Evolutionary conservation across 495 filamentous ascomycete genomes (phyloP).

Genomic region (Aspergillus nidulans): DNA sequence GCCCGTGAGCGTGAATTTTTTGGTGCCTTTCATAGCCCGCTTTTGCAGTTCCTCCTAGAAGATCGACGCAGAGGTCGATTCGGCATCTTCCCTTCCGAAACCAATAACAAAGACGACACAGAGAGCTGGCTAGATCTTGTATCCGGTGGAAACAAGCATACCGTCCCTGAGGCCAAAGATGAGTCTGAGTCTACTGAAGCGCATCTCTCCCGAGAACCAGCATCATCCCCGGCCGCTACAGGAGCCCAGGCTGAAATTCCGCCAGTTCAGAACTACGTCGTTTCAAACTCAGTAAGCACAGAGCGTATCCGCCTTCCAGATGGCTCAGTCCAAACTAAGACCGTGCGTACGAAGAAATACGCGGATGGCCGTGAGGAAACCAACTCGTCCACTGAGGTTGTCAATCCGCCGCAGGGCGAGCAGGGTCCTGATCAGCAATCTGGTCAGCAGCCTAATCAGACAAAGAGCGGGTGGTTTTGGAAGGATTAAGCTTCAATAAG

Average conservation of each 20-base stretch:
- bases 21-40: constrained; percentile 25
- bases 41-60: constrained; percentile 32
- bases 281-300: constrained; percentile 57
- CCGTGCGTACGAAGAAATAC: constrained; percentile 57
- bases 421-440: constrained; percentile 10
- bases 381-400: constrained; percentile 40
- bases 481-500: constrained; percentile 24
- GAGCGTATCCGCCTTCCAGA: constrained; percentile 51
- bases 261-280: constrained; percentile 27
- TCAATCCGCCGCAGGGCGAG: constrained; percentile 22
- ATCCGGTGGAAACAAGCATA: constrained; percentile 28
- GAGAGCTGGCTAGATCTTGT: constrained; percentile 32
- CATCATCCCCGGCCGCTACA: not conserved
- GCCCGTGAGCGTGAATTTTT: constrained; percentile 31
- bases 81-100: constrained; percentile 1
- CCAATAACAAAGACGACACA: constrained; percentile 20
- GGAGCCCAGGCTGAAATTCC: not conserved
- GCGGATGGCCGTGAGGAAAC: constrained; percentile 60
- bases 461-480: constrained; percentile 42
- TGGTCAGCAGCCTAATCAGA: constrained; percentile 13
- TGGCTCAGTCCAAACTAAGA: constrained; percentile 57
- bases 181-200: constrained; percentile 3
- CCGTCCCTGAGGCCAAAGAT: constrained; percentile 18
- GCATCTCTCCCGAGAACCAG: not conserved
- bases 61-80: constrained; percentile 24